Conservation (phyloP, 129 eudicot genomes). For the Flaveria robusta region DNA sequence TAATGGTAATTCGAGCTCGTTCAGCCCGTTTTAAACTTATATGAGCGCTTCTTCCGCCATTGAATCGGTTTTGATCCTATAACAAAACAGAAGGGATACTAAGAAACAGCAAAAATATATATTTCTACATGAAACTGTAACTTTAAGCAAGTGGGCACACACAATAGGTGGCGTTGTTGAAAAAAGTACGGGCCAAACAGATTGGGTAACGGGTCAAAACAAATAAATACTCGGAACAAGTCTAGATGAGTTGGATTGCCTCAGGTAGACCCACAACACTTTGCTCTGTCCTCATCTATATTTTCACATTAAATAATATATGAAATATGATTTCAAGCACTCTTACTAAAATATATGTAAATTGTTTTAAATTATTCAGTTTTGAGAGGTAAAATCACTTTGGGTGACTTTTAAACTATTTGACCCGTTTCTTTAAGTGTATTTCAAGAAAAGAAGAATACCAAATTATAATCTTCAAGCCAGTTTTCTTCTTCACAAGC, state of each 20-base stretch:
- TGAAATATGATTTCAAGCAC: neutral
- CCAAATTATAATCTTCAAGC: constrained; percentile 78
- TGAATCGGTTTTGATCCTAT: constrained; percentile 68
- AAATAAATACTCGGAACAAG: neutral
- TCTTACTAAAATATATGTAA: neutral
- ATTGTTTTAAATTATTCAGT: neutral
- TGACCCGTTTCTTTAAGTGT: constrained; percentile 1
- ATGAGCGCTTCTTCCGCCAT: constrained; percentile 86
- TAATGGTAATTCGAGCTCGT: constrained; percentile 69
- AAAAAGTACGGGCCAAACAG: neutral
- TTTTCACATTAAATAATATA: neutral
- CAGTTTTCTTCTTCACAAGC: constrained; percentile 90
- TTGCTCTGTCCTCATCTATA: neutral
- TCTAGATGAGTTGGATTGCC: neutral
- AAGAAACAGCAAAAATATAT: neutral
- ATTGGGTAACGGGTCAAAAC: neutral
- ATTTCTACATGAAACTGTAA: neutral
- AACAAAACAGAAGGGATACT: constrained; percentile 26
- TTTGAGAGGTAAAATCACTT: neutral
- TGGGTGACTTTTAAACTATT: neutral
- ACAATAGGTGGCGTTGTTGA: no score
- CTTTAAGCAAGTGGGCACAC: neutral
- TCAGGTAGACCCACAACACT: neutral
- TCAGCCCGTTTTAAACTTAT: constrained; percentile 80
- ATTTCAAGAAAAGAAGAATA: constrained; percentile 23